Evolutionary conservation across 768 basidiomycete genomes (phyloP).

Genomic region (Phlebiopsis flavidoalba): DNA sequence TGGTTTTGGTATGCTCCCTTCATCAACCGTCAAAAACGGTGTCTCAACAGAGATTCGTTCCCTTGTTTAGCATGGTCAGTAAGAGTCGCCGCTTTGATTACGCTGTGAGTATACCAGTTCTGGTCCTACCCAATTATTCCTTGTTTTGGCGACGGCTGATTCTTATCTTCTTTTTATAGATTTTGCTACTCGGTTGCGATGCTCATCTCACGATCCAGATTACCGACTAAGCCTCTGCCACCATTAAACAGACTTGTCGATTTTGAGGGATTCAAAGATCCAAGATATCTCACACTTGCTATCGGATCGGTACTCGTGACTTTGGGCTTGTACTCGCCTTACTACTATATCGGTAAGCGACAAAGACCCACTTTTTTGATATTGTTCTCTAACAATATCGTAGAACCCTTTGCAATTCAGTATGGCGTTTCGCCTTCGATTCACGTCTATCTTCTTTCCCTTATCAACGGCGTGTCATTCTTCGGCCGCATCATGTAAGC

Average conservation of each 20-base stretch:
- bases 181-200: slow-evolving; percentile 6
- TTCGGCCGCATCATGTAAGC: slow-evolving; percentile 9
- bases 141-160: slow-evolving; percentile 7
- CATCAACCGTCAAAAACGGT: not conserved
- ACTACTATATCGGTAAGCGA: slow-evolving; percentile 5
- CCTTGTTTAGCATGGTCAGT: slow-evolving; percentile 2
- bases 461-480: slow-evolving; percentile 11
- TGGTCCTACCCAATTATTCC: not conserved
- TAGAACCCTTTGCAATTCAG: slow-evolving; percentile 8
- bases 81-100: slow-evolving; percentile 7
- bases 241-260: not conserved
- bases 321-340: slow-evolving; percentile 7
- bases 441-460: slow-evolving; percentile 6
- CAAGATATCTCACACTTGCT: slow-evolving; percentile 6
- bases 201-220: slow-evolving; percentile 4
- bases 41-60: not conserved
- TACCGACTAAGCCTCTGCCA: slow-evolving; percentile 2
- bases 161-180: slow-evolving; percentile 3
- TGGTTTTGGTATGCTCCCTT: slow-evolving; percentile 2
- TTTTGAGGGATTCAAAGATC: slow-evolving; percentile 8
- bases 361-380: not conserved
- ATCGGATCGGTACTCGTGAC: slow-evolving; percentile 8
- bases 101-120: slow-evolving; percentile 9
- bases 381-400: not conserved
- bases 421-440: slow-evolving; percentile 7